A percentile compares a stretch with the other conserved stretches of the same genome.
Evolutionary conservation across 495 filamentous ascomycete species (phyloP).

Genomic region (Annulohypoxylon maeteangense): DNA sequence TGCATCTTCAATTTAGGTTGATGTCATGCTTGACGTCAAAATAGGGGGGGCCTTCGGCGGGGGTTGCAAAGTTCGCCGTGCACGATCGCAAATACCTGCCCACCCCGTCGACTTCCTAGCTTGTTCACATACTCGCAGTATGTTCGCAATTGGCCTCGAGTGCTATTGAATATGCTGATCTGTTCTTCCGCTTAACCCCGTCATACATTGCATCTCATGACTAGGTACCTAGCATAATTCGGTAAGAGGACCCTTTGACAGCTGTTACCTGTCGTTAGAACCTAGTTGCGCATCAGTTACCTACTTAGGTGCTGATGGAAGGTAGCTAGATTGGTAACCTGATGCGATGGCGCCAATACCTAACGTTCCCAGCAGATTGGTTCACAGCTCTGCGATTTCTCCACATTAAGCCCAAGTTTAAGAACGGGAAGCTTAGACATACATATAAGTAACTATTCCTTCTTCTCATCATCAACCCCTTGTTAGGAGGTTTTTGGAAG

Average conservation of each 20-base stretch:
- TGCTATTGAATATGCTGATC: slow-evolving; percentile 14
- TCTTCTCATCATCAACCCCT: not conserved
- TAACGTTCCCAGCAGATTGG: not conserved
- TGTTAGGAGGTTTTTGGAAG: too few relatives aligned
- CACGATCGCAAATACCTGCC: slow-evolving; percentile 43
- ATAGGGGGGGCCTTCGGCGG: slow-evolving; percentile 1
- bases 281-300: not conserved
- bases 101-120: slow-evolving; percentile 10
- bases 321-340: not conserved
- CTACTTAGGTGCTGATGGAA: too few relatives aligned
- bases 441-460: not conserved
- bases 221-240: too few relatives aligned
- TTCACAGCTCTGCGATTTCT: not conserved
- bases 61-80: slow-evolving; percentile 26
- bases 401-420: not conserved
- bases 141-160: slow-evolving; percentile 9
- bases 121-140: slow-evolving; percentile 3
- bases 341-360: not conserved
- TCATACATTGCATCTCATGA: slow-evolving; percentile 19
- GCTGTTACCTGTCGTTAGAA: not conserved
- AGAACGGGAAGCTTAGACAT: not conserved
- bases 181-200: slow-evolving; percentile 38
- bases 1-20: not conserved
- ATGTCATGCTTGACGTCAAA: slow-evolving; percentile 24
- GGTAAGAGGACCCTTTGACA: too few relatives aligned